A percentile compares a stretch with the other conserved stretches of the same genome.
These are phyloP conservation scores for Exutisphaerella laricina DNA, from an alignment of 2,329 filamentous ascomycete genomes.

Conservation along the genomic window DNA sequence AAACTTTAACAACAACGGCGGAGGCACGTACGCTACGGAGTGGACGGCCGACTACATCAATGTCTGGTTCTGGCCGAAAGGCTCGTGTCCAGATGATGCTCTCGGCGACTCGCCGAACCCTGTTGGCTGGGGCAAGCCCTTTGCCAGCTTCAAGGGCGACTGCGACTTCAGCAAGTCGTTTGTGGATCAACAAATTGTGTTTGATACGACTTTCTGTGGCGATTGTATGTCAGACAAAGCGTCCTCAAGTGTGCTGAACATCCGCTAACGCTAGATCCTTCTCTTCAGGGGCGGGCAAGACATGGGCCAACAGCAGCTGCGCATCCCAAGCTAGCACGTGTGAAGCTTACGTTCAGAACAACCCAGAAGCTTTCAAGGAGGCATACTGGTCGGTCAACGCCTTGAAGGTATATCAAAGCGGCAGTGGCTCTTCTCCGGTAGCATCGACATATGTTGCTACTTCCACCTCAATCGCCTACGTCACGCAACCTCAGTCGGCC, in stretches of 20 bases:
- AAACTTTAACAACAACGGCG: constrained; percentile 42
- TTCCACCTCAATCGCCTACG: background rate
- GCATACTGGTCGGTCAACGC: constrained; percentile 41
- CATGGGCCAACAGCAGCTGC: constrained; percentile 28
- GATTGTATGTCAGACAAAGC: no score
- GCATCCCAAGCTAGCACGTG: constrained; percentile 32
- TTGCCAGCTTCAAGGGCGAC: constrained; percentile 55
- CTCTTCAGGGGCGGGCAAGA: constrained; percentile 35
- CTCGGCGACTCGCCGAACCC: constrained; percentile 49
- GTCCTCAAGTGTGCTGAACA: no score
- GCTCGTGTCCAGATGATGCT: constrained; percentile 39
- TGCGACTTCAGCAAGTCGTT: constrained; percentile 36
- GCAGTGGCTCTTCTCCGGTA: constrained; percentile 1
- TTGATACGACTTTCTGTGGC: constrained; percentile 56
- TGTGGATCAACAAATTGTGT: constrained; percentile 45
- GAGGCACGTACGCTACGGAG: constrained; percentile 36
- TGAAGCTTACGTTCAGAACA: constrained; percentile 31
- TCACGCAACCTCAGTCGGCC: background rate
- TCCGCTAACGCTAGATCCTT: no score
- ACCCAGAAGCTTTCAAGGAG: constrained; percentile 33
- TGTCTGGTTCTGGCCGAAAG: constrained; percentile 36
- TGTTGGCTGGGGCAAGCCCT: constrained; percentile 56
- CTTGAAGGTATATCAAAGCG: constrained; percentile 35
- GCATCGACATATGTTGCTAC: constrained; percentile 4
- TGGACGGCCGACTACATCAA: constrained; percentile 28